These are phyloP conservation scores for Flaveria floridana DNA, from an alignment of 140 eudicot species.

Conservation along the genomic window DNA sequence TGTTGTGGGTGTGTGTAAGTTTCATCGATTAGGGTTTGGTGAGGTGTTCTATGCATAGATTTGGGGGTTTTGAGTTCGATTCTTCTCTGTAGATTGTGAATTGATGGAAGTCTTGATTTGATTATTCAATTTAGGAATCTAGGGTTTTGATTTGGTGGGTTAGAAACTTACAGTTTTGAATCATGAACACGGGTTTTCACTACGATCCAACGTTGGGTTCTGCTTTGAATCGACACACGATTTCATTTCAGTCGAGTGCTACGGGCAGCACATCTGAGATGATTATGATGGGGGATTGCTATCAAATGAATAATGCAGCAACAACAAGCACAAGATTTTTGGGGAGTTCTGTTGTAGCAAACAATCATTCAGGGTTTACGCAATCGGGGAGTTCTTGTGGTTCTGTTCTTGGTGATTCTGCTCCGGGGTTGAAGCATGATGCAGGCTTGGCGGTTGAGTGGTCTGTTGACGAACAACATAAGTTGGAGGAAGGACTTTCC, in stretches of 20 bases:
- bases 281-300: constrained; percentile 48
- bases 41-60: constrained; percentile 9
- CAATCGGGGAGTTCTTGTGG: constrained; percentile 37
- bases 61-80: constrained; percentile 10
- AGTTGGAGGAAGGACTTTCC: constrained; percentile 76
- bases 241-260: constrained; percentile 50
- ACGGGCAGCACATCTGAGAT: constrained; percentile 43
- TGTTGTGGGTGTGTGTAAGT: too few relatives aligned
- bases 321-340: constrained; percentile 30
- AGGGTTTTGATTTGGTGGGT: constrained; percentile 26
- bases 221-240: constrained; percentile 34
- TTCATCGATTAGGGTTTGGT: constrained; percentile 26
- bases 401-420: constrained; percentile 54
- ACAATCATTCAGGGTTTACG: constrained; percentile 32
- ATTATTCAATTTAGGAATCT: constrained; percentile 1
- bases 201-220: constrained; percentile 6
- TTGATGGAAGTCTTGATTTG: too few relatives aligned
- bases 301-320: constrained; percentile 25
- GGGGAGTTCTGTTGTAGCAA: constrained; percentile 40
- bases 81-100: not conserved
- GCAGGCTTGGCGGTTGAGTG: constrained; percentile 73
- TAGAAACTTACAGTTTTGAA: not conserved
- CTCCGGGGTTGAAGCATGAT: constrained; percentile 66
- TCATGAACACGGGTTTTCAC: constrained; percentile 53
- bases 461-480: constrained; percentile 76